Base-by-base conservation (phyloP, 768 basidiomycete species). In the Polyporus arcularius region DNA sequence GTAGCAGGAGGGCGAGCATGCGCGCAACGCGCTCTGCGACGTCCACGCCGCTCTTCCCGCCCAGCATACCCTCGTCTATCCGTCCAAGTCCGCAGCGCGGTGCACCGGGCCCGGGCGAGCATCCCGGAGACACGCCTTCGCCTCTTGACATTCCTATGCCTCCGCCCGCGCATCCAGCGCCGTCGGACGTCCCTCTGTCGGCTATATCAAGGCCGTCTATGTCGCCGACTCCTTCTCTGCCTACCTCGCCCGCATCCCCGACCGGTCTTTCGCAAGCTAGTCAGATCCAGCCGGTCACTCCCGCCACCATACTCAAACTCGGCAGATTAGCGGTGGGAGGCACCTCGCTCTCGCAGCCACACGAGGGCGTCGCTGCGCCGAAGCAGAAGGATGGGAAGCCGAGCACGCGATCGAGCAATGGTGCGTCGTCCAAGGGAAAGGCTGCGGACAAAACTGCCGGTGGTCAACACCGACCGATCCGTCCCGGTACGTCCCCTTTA, bases 301-400 rank as follows among this genome's bases (percentile, higher is more conserved):
- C 96, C 0, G 90, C 93, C 0, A 91, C 86, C 59, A 89, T 98
- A 69, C 93, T 98, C 92, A 96, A 96, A 64, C 79, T 98, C 7
- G 87, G 88, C 3, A 76, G 82, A 40, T 72, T 89, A 2, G 84
- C 86, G 5, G 75, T 83, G 53, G 78, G 81, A 50, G 83, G 74
- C 49, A 72, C 78, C 31, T 71, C 51, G 12, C 28, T 45, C 3
- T 80, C 39, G 70, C 78, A 4, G 79, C 78, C 43, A 65, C 67
- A 58, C 68, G 53, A 73, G 39, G 55, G 63, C 4, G 21, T 56
- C 12, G 62, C 55, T 0, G 58, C 51, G 0, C 18, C 51, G 38
- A 72, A 66, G 53, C 56, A 31, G 10, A 68, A 61, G 60, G 56
- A 65, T 32, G 63, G 61, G 21, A 46, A 26, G 42, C 53, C 53